Base-by-base conservation (phyloP, 2,329 filamentous ascomycete genomes). In the Fusarium stilboides region DNA sequence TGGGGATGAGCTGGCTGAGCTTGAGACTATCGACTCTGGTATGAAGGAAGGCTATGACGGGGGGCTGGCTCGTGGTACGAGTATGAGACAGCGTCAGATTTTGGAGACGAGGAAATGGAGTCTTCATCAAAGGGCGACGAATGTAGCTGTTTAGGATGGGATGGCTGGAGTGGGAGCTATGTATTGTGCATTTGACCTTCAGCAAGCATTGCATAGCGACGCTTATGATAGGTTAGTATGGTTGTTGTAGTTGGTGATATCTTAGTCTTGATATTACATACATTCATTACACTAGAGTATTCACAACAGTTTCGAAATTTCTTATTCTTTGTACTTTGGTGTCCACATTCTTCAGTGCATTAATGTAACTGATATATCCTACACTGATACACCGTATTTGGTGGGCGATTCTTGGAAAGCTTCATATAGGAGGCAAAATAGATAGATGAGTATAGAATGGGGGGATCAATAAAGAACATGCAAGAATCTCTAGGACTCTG, bases 101-200 rank as follows among this genome's bases (percentile, higher is more conserved):
- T 52, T 74, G 12, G 69, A 69, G 45, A 61, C 64, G 20, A 73
- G 73, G 40, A 67, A 73, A 19, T 72, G 66, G 62, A 76, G 70
- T 46, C 42, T 75, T 62, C 59, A 62, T 31, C 62, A 69, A 42
- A 68, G 64, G 22, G 59, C 60, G 3, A 33, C 40, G 3, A 52
- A 62, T 37, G 55, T 68, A 2, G 42, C 58, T 42, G 63, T 63
- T 19, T 69, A 57, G 9, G 46, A 57, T 31, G 24, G 22, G 44
- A 33, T 34, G 15, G 20, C 12, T 6, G 33, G n/a, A 13, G 5
- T 28, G 12, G 10, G 26, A n/a, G 24, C 9, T 15, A 45, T 34
- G 36, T 19, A 39, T 14, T 14, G 3, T 19, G 15, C 36, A 9
- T 26, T 19, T 22, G 22, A 12, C 33, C 2, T 24, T 43, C 14